These are phyloP conservation scores for Chalciporus sphaerocephalus DNA, from an alignment of 768 basidiomycete species.

Conservation along the genomic window DNA sequence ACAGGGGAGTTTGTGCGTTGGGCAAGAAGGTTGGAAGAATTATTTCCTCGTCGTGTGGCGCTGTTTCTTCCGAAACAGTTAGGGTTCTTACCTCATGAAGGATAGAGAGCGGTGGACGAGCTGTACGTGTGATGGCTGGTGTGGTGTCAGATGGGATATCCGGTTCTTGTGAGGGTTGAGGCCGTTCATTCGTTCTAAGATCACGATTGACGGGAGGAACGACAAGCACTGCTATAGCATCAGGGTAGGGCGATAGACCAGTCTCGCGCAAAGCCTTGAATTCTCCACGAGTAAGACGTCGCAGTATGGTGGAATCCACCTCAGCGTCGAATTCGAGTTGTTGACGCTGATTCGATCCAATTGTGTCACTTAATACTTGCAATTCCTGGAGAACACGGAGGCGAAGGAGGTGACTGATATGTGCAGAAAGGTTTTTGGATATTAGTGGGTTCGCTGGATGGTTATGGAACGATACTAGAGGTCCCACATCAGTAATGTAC, in stretches of 20 bases:
- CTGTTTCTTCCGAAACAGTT: background rate
- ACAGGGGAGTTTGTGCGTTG: slow-evolving; percentile 49
- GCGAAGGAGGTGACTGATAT: slow-evolving; percentile 65
- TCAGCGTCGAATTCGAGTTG: slow-evolving; percentile 3
- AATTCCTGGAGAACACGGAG: slow-evolving; percentile 75
- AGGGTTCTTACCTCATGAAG: slow-evolving; percentile 6
- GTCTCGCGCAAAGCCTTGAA: slow-evolving; percentile 46
- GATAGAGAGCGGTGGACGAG: slow-evolving; percentile 28
- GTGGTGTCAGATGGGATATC: slow-evolving; percentile 21
- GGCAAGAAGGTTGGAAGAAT: slow-evolving; percentile 27
- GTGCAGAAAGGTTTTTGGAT: slow-evolving; percentile 45
- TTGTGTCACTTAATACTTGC: slow-evolving; percentile 45
- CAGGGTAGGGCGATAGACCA: slow-evolving; percentile 43
- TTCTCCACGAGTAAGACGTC: slow-evolving; percentile 62
- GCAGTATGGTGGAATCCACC: slow-evolving; percentile 42
- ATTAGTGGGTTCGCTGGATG: slow-evolving; percentile 29
- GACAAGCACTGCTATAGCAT: slow-evolving; percentile 64
- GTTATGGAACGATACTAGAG: slow-evolving; percentile 22
- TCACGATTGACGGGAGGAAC: slow-evolving; percentile 63
- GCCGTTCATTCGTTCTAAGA: slow-evolving; percentile 41
- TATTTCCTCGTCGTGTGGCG: slow-evolving; percentile 3
- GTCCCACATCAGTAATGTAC: slow-evolving; percentile 2
- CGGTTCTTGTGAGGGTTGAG: slow-evolving; percentile 37
- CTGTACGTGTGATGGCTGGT: slow-evolving; percentile 5
- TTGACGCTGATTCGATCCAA: slow-evolving; percentile 5